phyloP scores from a whole-genome alignment of 2,329 filamentous ascomycete species.

The Dactylellina leptospora region DNA sequence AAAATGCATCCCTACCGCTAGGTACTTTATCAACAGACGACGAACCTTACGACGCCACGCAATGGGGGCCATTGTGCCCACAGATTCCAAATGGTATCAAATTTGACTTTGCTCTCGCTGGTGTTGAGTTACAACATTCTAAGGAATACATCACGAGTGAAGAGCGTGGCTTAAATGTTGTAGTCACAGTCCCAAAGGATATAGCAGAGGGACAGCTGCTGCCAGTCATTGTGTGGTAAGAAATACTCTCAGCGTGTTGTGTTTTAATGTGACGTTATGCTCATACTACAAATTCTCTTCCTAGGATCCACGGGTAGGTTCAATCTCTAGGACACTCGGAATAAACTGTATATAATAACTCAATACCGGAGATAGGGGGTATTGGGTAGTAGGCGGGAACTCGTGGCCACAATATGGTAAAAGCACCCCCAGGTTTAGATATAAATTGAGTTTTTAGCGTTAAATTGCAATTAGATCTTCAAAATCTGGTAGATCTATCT shows the following conservation, averaged over 20 bases:
- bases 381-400: constrained; percentile 48
- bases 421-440: background rate
- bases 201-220: constrained; percentile 12
- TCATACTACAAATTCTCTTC: no score
- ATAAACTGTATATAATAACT: background rate
- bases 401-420: constrained; percentile 50
- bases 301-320: constrained; percentile 40
- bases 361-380: constrained; percentile 4
- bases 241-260: no score
- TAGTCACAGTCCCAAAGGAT: constrained; percentile 59
- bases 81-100: constrained; percentile 58
- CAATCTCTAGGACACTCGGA: background rate
- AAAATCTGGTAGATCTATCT: constrained; percentile 28
- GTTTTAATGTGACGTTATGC: no score
- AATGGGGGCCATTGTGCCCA: constrained; percentile 60
- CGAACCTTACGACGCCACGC: constrained; percentile 58
- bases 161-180: constrained; percentile 59
- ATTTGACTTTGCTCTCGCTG: constrained; percentile 37
- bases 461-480: constrained; percentile 17
- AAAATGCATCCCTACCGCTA: constrained; percentile 57
- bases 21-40: constrained; percentile 28
- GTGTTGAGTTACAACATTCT: constrained; percentile 20
- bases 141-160: constrained; percentile 58
- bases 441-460: background rate
- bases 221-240: constrained; percentile 56